Conservation (phyloP, 768 basidiomycete genomes). For the Psilocybe cubensis region DNA sequence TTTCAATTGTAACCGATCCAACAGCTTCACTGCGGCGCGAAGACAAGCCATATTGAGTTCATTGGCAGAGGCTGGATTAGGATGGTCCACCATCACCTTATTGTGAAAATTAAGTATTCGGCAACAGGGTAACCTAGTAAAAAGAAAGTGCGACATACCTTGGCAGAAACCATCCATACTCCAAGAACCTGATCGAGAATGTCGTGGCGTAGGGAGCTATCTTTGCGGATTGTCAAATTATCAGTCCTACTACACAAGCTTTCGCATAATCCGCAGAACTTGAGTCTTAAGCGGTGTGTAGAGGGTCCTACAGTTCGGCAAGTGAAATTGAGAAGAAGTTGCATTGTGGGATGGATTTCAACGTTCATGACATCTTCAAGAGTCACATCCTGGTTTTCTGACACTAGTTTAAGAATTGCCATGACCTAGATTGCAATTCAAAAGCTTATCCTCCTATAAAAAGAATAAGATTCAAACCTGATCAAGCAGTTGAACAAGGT, state of each 20-base stretch:
- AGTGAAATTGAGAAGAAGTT: slow-evolving; percentile 66
- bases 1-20: slow-evolving; percentile 72
- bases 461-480: slow-evolving; percentile 50
- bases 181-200: slow-evolving; percentile 76
- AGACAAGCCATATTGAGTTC: slow-evolving; percentile 80
- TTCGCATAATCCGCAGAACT: slow-evolving; percentile 77
- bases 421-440: slow-evolving; percentile 55
- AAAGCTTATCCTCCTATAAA: not conserved
- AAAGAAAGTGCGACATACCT: slow-evolving; percentile 45
- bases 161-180: slow-evolving; percentile 66
- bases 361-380: slow-evolving; percentile 64
- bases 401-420: slow-evolving; percentile 72
- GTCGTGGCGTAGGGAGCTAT: slow-evolving; percentile 65
- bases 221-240: slow-evolving; percentile 65
- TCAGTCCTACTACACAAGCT: slow-evolving; percentile 66
- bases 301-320: slow-evolving; percentile 58
- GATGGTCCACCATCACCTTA: slow-evolving; percentile 41
- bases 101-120: not conserved
- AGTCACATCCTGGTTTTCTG: slow-evolving; percentile 68
- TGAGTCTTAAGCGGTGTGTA: slow-evolving; percentile 67
- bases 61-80: slow-evolving; percentile 38
- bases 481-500: slow-evolving; percentile 63
- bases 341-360: slow-evolving; percentile 64
- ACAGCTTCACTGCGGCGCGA: slow-evolving; percentile 71
- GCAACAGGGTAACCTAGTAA: not conserved